Evolutionary conservation across 345 rosid species (phyloP), one percentile per base, ranked within the genome.

Genomic region (Eucalyptus tenuipes): DNA sequence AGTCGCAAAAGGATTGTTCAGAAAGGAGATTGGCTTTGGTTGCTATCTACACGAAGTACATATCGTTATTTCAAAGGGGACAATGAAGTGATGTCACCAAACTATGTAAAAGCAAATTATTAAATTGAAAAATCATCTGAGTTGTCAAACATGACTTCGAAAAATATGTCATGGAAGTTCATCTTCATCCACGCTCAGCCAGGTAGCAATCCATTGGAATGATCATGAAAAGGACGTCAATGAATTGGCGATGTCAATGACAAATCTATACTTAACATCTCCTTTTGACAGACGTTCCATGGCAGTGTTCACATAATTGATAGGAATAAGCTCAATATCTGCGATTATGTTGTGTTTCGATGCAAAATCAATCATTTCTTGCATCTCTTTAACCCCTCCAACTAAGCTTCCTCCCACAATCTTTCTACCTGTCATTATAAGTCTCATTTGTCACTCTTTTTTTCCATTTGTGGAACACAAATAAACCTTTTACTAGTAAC

Each of bases 381-480:
- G 93, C 6, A 90, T 92, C 90, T 93, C 94, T 57, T 92, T 90
- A 86, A 90, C 59, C 33, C 90, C 93, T 29, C 92, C 93, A 3
- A 79, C 84, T 1, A 27, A 5, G 13, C 92, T 90, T 10, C 91
- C 92, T 4, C 64, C 87, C 13, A 92, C 88, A 4, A 87, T 25
- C 89, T 90, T 93, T 52, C 92, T 88, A 13, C 90, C 92, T 89
- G 89, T 64, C 17, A 64, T 64, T 64, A n/a, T 61, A 61, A 61
- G 75, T 64, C 2, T 14, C 17, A n/a, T 64, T 64, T n/a, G 18
- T n/a, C 37, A 64, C 75, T n/a, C 75, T 64, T 64, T 7, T 64
- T 64, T n/a, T n/a, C 9, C 17, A 29, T 64, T 16, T 16, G 17
- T 64, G 75, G 18, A 64, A 61, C 33, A 2, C 66, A 24, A 61